Base-by-base conservation (phyloP, 352 stramenopile genomes). In the Phytophthora meadii region DNA sequence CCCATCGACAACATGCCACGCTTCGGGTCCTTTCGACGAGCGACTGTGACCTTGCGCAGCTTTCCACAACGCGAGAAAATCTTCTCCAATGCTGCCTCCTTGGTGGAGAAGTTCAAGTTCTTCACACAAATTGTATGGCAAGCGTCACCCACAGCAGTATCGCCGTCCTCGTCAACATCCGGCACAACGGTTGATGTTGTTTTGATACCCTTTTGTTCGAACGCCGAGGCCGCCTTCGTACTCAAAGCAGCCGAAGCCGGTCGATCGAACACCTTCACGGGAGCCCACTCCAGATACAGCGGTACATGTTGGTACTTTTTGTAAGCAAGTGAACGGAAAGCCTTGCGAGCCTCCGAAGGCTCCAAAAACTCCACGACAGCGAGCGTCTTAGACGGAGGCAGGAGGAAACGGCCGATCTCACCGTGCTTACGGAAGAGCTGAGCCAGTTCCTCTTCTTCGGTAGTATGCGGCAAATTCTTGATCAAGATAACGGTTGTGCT, bases 261-360 rank as follows among this genome's bases (percentile, higher is more conserved):
- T 2, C 68, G 59, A 17, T 73, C 89, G 51, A 97, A 91, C 45
- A 96, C 84, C 52, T 93, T 93, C 6, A 92, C 72, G 3, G 97
- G 97, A 27, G 98, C 97, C 97, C 97, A 99, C 75, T 99, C 98
- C 11, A 99, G 75, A 70, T 99, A 99, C 1, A 99, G 77, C 46
- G 97, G 98, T 34, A 99, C 95, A 62, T 98, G 89, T 74, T 99
- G 96, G 73, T 99, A 99, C 64, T 98, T 97, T 52, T 95, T 98
- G 83, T 99, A 99, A n/a, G 97, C 97, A 25, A 99, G 75, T 55
- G 89, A 95, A 14, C 93, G 93, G 76, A 99, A 99, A 22, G 97
- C 97, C 51, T 89, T 92, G 49, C 96, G 95, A 14, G 98, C 97
- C 72, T 99, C 97, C 4, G 88, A 92, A n/a, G 92, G 80, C 72